Evolutionary conservation across 192 early-diverging fungal species (phyloP), one percentile per base, ranked within the genome.

Genomic region (Coemansia sp.): DNA sequence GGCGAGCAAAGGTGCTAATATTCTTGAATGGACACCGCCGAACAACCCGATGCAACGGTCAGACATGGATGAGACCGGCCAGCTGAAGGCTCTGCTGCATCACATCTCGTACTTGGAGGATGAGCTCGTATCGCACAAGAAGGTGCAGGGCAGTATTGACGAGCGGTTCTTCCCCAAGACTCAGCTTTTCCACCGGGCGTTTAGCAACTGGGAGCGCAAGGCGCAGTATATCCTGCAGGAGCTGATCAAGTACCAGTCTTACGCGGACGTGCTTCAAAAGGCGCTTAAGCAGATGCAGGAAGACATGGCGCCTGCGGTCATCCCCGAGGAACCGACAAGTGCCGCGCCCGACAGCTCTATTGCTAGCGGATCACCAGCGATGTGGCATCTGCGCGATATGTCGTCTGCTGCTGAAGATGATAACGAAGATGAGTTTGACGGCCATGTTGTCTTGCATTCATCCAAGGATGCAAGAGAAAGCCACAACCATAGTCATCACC

Each of bases 191-290:
- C 64, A 82, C 4, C 85, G 82, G 59, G 90, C 84, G 8, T 82
- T 90, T 54, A 72, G 82, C 11, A 92, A 92, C 61, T 92, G 90
- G 90, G 90, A 92, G 73, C 78, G 82, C 53, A 86, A 86, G 66
- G 87, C 87, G 11, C 85, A 87, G 59, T 85, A 89, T 64, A 69
- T 92, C 25, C 62, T 92, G 38, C 84, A 89, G 67, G 90, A 92
- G 76, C 87, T 90, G 62, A 86, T 92, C 71, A 92, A 90, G 61
- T 87, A 90, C 55, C 86, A 89, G 62, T 88, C 86, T 59, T 92
- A 92, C 53, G 84, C 84, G 10, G 87, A 92, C 54, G 82, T 80
- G 22, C 61, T 92, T 64, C 85, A 89, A 63, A 84, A 84, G 25
- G 83, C 84, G n/a, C 63, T 85, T 0, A 61, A 67, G 59, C 72